Base-by-base conservation (phyloP, 805 yeast genomes). In the Schwanniomyces occidentalis region DNA sequence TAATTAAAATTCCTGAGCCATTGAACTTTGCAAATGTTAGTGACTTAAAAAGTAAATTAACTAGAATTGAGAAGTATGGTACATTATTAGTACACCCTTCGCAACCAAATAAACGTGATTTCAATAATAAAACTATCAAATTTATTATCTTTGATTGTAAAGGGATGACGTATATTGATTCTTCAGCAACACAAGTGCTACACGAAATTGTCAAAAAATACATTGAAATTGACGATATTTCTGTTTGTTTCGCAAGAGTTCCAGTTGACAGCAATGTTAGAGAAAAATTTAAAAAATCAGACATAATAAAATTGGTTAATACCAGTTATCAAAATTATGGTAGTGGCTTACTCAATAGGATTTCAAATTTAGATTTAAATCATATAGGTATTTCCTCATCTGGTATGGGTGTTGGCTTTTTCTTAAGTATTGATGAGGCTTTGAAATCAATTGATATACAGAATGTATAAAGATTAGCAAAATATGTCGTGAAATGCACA, bases 1-100 rank as follows among this genome's bases (percentile, higher is more conserved):
- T 88, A 18, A 83, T 89, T 23, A 83, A 82, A 44, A 76, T 89
- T 27, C 89, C 96, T 0, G 96, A 89, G 52, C 95, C 96, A 1
- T 65, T 89, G 40, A 86, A 90, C 4, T 89, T 89, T 58, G 87
- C 95, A 24, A 89, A 90, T 56, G 74, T 90, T 6, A 83, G 83
- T 17, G 95, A 86, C 47, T 65, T 89, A 41, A 78, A 82, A 41
- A 68, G 75, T 37, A 67, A 91, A 23, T 63, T 89, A 38, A 65
- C 71, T 27, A 66, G 96, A 27, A 63, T 89, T 18, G 96, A 89
- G 52, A 62, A 75, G 35, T 86, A 85, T 49, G 95, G 95, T 0
- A 79, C 95, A 0, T 69, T 80, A 16, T 72, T 69, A 31, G 75
- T 75, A 10, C 96, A 89, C 51, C 96, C 96, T 0, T 85, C 88